Conservation (phyloP, 2,329 filamentous ascomycete species). For the Orbilia javanica region DNA sequence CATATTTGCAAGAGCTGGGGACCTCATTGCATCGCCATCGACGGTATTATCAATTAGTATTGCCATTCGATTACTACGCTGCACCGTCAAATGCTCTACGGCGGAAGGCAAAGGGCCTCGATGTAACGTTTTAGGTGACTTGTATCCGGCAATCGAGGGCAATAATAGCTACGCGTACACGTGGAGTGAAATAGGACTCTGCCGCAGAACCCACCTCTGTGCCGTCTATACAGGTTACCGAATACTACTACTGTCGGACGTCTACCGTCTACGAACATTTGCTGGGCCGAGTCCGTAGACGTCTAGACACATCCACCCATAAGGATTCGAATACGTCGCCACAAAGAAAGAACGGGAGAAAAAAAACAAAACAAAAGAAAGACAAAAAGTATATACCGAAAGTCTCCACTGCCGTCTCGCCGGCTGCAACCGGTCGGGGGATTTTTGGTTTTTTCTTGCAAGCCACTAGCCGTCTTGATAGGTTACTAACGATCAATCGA, state of each 20-base stretch:
- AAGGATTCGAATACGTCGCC: constrained; percentile 20
- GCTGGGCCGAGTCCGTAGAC: neutral
- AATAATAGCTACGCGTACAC: neutral
- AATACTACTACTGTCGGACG: constrained; percentile 6
- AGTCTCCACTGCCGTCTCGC: constrained; percentile 13
- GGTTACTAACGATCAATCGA: constrained; percentile 29
- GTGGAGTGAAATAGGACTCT: constrained; percentile 22
- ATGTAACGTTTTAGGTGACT: neutral
- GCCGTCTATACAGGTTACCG: constrained; percentile 7
- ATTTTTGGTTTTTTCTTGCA: constrained; percentile 11
- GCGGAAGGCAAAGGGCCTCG: neutral
- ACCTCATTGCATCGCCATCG: constrained; percentile 21
- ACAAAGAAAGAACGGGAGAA: neutral
- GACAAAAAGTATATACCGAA: neutral
- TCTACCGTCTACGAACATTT: constrained; percentile 17
- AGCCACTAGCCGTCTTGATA: constrained; percentile 9
- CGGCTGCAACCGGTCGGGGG: constrained; percentile 29
- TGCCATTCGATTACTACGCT: neutral
- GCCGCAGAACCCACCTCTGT: constrained; percentile 24
- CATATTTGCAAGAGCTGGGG: constrained; percentile 1
- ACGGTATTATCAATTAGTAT: constrained; percentile 4
- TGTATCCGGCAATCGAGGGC: neutral
- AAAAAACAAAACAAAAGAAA: too few species aligned
- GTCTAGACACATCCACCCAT: constrained; percentile 10
- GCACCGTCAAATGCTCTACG: neutral